Percentiles rank a stretch among this genome's conserved stretches.
Evolutionary conservation across 2,329 filamentous ascomycete genomes (phyloP).

Genomic region (Ambrosiella cleistominuta): DNA sequence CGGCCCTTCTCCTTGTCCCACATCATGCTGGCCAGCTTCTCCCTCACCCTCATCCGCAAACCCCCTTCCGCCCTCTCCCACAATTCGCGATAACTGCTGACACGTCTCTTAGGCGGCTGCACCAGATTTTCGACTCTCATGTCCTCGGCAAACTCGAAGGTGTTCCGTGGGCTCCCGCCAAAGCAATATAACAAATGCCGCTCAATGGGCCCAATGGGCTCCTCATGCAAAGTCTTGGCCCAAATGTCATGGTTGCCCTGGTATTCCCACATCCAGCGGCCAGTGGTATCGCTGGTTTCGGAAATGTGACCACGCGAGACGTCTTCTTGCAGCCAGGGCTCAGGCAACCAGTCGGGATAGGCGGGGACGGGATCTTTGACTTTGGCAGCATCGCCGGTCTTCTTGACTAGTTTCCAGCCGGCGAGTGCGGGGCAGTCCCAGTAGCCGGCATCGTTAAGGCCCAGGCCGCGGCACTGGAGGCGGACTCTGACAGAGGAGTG

Average conservation of each 20-base stretch:
- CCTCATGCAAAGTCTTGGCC: conserved; percentile 31
- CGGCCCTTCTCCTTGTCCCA: too few relatives aligned
- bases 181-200: conserved; percentile 28
- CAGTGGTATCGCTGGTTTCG: conserved; percentile 16
- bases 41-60: too few relatives aligned
- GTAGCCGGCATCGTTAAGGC: conserved; percentile 28
- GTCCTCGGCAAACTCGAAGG: neutral
- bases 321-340: conserved; percentile 13
- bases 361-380: neutral
- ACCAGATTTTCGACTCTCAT: neutral
- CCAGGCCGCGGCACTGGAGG: conserved; percentile 31
- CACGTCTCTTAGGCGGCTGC: conserved; percentile 5
- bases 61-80: neutral
- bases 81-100: conserved; percentile 3
- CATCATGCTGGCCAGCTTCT: too few relatives aligned
- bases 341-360: conserved; percentile 3
- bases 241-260: conserved; percentile 25
- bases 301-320: conserved; percentile 12
- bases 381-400: neutral
- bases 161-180: conserved; percentile 22
- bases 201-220: conserved; percentile 36
- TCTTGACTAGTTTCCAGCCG: conserved; percentile 24
- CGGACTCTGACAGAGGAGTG: conserved; percentile 37
- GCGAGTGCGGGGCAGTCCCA: conserved; percentile 31
- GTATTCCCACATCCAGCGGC: conserved; percentile 38